Conservation (phyloP, 176 grass and related monocot species). For the Eragrostis nindensis region DNA sequence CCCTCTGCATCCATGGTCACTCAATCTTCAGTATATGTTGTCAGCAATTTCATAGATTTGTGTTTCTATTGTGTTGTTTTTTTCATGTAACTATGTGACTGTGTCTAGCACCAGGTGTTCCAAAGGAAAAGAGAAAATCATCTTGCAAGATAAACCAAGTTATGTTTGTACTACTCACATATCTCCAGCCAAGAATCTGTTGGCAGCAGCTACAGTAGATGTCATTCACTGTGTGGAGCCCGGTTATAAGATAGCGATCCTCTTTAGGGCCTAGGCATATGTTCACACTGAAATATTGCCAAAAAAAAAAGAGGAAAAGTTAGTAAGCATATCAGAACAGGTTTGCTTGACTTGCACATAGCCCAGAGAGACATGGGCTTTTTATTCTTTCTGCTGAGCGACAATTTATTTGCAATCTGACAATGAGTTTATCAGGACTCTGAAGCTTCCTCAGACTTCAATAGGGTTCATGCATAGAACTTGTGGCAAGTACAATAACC, state of each 20-base stretch:
- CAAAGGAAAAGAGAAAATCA: neutral
- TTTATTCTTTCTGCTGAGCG: neutral
- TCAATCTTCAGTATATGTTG: neutral
- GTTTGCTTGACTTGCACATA: neutral
- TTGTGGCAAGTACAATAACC: neutral
- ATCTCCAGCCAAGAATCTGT: constrained; percentile 90
- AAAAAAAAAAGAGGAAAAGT: neutral
- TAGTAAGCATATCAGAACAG: neutral
- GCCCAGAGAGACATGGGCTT: neutral
- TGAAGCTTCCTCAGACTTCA: neutral
- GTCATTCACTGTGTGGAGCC: constrained; percentile 76
- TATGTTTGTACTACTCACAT: constrained; percentile 63
- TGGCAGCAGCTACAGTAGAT: constrained; percentile 81
- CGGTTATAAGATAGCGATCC: constrained; percentile 63
- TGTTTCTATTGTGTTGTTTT: neutral
- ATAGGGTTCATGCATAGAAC: neutral
- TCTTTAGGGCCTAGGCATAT: constrained; percentile 69
- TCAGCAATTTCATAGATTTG: neutral
- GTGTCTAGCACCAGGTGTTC: neutral
- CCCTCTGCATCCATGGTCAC: neutral
- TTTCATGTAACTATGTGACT: neutral
- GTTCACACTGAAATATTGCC: constrained; percentile 61
- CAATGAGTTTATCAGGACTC: neutral
- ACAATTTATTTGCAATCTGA: neutral
- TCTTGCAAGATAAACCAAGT: constrained; percentile 6